Base-by-base conservation (phyloP, 169 alveolate species). In the Hepatocystis sp. region DNA sequence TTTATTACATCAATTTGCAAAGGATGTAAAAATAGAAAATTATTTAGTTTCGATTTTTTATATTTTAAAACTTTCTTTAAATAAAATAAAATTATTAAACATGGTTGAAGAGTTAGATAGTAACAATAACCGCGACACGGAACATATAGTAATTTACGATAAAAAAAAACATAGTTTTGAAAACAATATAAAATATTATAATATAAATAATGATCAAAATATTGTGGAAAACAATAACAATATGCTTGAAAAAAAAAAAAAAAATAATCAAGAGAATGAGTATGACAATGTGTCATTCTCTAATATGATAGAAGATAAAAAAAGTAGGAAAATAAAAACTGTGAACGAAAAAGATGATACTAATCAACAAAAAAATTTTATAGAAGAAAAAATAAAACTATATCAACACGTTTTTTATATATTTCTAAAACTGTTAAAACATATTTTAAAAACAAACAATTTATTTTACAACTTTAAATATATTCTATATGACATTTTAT, bases 41-140 rank as follows among this genome's bases (percentile, higher is more conserved):
- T 76, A 76, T 51, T 36, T 76, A 13, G 88, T 76, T 13, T 76
- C 88, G 44, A 76, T 76, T 58, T 76, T 76, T 76, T 76, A 76
- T 51, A 76, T 76, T 39, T 76, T 76, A 30, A 76, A 63, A 60
- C 39, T 76, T 5, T 17, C 78, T 4, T 39, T 76, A 17, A 76
- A 76, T 39, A 76, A 76, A 39, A 42, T 76, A 36, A 76, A 47
- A 39, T 56, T 44, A 7, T 17, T 76, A 8, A 32, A 76, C 56
- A 76, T 76, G 27, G 13, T 76, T 2, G 76, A 76, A 0, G 51
- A 58, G 17, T 28, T 10, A 17, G 42, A 28, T 30, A 44, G n/a
- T 3, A 27, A 53, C 8, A 32, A 40, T 2, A 53, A 11, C 15
- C 19, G 25, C 11, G 19, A 15, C 17, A 39, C 42, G 2, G 55